phyloP scores from a whole-genome alignment of 768 basidiomycete species.

The Suillus paluster region DNA sequence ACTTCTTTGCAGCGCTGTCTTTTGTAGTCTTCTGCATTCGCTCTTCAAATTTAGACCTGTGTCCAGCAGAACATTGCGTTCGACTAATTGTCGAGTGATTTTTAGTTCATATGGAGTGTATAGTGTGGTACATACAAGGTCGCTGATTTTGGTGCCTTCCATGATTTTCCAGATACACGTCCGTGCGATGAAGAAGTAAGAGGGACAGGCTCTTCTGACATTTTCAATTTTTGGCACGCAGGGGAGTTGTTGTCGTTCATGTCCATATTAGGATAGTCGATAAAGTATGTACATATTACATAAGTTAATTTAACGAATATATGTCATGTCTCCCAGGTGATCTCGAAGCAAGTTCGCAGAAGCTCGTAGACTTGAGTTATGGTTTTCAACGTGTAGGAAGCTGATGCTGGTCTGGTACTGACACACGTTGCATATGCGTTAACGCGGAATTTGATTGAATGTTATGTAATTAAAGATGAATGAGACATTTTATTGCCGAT shows the following conservation, averaged over 20 bases:
- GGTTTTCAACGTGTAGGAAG: no score
- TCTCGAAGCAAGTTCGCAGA: no score
- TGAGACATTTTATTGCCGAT: no score
- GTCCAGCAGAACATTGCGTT: constrained; percentile 64
- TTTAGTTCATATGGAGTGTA: constrained; percentile 4
- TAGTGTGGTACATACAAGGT: constrained; percentile 46
- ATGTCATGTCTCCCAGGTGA: neutral
- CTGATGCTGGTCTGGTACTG: no score
- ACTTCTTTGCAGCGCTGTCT: constrained; percentile 70
- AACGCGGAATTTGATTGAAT: no score
- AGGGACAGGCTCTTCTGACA: constrained; percentile 22
- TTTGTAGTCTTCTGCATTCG: constrained; percentile 72
- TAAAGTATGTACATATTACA: neutral
- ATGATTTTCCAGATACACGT: constrained; percentile 70
- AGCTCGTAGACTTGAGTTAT: no score
- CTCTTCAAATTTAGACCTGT: constrained; percentile 72
- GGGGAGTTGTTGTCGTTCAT: neutral
- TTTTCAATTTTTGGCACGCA: neutral
- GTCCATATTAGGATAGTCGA: neutral
- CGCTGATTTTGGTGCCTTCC: constrained; percentile 58
- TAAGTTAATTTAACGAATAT: neutral
- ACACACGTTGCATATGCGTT: no score
- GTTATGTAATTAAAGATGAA: no score
- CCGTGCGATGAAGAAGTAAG: constrained; percentile 67
- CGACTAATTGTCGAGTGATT: constrained; percentile 41